These are phyloP conservation scores for Paracoccidioides lutzii DNA, from an alignment of 2,329 filamentous ascomycete species.

Conservation along the genomic window DNA sequence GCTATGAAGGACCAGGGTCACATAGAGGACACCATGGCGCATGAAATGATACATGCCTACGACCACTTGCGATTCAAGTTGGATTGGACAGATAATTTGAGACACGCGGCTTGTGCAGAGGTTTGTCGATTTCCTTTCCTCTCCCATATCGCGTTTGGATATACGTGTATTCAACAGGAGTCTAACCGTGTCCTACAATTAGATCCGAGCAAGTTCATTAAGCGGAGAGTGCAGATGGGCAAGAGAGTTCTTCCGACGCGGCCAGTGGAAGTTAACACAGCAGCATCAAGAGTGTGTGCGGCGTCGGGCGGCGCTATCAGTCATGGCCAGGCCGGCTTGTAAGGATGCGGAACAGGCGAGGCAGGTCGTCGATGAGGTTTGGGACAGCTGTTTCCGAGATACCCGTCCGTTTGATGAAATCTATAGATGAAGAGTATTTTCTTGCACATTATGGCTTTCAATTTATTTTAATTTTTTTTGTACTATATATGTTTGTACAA, in stretches of 20 bases:
- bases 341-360: slow-evolving; percentile 76
- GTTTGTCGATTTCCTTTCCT: slow-evolving; percentile 34
- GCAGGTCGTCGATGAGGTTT: slow-evolving; percentile 91
- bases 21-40: slow-evolving; percentile 83
- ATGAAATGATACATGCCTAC: slow-evolving; percentile 97
- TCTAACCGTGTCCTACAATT: slow-evolving; percentile 1
- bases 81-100: slow-evolving; percentile 64
- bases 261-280: slow-evolving; percentile 78
- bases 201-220: slow-evolving; percentile 87
- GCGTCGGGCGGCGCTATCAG: slow-evolving; percentile 62
- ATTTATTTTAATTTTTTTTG: neutral
- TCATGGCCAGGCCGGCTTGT: slow-evolving; percentile 65
- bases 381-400: slow-evolving; percentile 92
- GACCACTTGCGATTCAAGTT: slow-evolving; percentile 88
- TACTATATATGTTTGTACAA: neutral
- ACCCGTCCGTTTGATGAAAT: slow-evolving; percentile 95
- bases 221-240: slow-evolving; percentile 89
- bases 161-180: neutral
- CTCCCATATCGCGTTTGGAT: neutral
- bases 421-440: slow-evolving; percentile 44
- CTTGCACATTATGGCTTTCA: neutral
- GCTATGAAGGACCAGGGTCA: slow-evolving; percentile 68
- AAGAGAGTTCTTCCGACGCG: slow-evolving; percentile 69
- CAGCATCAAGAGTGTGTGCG: slow-evolving; percentile 92
- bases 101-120: slow-evolving; percentile 90